Evolutionary conservation across 495 filamentous ascomycete species (phyloP).

Genomic region (Hypomontagnella submonticulosa): DNA sequence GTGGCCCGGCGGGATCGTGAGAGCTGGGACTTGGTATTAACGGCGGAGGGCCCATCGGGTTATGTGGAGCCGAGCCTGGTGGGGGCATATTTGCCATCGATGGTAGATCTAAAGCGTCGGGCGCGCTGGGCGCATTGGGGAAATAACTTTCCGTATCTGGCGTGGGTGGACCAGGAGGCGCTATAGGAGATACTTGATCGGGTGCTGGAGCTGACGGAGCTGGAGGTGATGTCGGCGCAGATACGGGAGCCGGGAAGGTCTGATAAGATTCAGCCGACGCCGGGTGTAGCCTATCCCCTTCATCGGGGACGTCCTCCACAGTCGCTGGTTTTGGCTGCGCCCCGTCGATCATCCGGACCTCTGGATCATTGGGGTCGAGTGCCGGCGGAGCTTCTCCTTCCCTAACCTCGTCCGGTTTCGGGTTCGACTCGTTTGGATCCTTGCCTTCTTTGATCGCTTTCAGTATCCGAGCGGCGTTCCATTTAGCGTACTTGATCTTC

Average conservation of each 20-base stretch:
- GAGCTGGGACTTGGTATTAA: slow-evolving; percentile 36
- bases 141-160: slow-evolving; percentile 47
- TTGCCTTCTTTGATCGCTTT: slow-evolving; percentile 91
- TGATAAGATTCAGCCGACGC: slow-evolving; percentile 52
- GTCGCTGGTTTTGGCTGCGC: slow-evolving; percentile 63
- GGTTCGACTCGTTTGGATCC: slow-evolving; percentile 92
- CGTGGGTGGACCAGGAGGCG: slow-evolving; percentile 45
- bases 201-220: slow-evolving; percentile 45
- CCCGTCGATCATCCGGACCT: slow-evolving; percentile 65
- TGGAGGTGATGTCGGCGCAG: slow-evolving; percentile 55
- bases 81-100: slow-evolving; percentile 45
- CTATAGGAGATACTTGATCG: slow-evolving; percentile 53
- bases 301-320: slow-evolving; percentile 66
- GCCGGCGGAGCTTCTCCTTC: slow-evolving; percentile 59
- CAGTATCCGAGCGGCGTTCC: slow-evolving; percentile 88
- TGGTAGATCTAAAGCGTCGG: slow-evolving; percentile 43
- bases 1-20: slow-evolving; percentile 43
- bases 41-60: slow-evolving; percentile 32
- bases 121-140: slow-evolving; percentile 23
- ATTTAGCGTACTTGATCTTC: slow-evolving; percentile 96
- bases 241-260: slow-evolving; percentile 50
- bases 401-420: slow-evolving; percentile 56
- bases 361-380: slow-evolving; percentile 69
- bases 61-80: slow-evolving; percentile 23
- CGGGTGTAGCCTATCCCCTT: slow-evolving; percentile 49